A percentile compares a stretch with the other conserved stretches of the same genome.
Conservation (phyloP, 768 basidiomycete genomes). For the Pisolithus marmoratus region DNA sequence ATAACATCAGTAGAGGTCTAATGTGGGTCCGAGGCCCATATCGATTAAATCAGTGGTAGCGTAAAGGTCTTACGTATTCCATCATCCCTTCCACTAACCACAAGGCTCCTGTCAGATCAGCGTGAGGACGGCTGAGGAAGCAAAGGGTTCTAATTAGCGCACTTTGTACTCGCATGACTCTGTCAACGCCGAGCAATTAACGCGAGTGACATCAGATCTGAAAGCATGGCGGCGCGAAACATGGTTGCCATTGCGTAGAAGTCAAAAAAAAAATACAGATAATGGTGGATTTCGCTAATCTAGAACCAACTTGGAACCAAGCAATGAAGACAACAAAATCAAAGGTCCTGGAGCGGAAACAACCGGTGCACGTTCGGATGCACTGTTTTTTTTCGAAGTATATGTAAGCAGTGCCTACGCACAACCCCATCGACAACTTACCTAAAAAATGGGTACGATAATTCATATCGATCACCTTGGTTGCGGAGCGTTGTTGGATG, state of each 20-base stretch:
- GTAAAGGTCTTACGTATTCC: conserved; percentile 31
- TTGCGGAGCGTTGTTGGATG: conserved; percentile 20
- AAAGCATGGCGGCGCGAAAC: conserved; percentile 13
- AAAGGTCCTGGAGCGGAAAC: neutral
- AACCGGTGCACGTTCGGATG: neutral
- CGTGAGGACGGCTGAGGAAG: conserved; percentile 25
- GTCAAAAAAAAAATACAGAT: conserved; percentile 20
- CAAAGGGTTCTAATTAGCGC: conserved; percentile 24
- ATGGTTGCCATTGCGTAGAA: conserved; percentile 22
- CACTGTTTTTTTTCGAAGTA: conserved; percentile 13
- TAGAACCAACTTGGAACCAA: conserved; percentile 14
- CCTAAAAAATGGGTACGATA: conserved; percentile 15
- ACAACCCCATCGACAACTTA: conserved; percentile 14
- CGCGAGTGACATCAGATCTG: neutral
- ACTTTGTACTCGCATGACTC: conserved; percentile 29
- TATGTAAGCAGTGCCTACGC: conserved; percentile 11
- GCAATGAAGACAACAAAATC: conserved; percentile 6
- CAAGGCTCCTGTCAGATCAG: conserved; percentile 29
- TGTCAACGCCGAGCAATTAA: conserved; percentile 17
- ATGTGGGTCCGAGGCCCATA: conserved; percentile 33
- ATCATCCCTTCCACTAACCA: conserved; percentile 20
- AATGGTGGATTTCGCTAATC: conserved; percentile 16
- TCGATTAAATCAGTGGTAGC: conserved; percentile 30
- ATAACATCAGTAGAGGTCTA: conserved; percentile 20
- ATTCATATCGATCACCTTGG: conserved; percentile 13